Evolutionary conservation across 352 stramenopile genomes (phyloP).

Genomic region (Blastocystis sp.): DNA sequence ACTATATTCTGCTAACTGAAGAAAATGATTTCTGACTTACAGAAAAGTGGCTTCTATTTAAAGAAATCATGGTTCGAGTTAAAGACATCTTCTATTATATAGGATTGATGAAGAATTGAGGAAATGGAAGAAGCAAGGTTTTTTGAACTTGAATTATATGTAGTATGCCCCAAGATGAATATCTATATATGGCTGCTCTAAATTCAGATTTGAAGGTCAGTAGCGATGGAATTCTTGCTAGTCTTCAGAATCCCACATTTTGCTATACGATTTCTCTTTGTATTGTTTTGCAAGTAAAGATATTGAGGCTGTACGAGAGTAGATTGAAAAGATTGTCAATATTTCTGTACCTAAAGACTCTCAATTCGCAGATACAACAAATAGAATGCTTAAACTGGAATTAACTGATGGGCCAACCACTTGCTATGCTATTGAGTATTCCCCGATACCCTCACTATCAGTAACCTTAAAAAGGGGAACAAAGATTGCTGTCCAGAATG

Average conservation of each 20-base stretch:
- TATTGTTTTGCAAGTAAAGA: constrained; percentile 4
- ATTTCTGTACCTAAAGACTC: constrained; percentile 25
- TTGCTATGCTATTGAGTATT: constrained; percentile 49
- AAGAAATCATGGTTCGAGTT: background rate
- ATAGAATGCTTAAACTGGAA: constrained; percentile 38
- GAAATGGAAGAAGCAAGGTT: background rate
- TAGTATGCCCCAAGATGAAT: background rate
- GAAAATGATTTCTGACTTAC: background rate
- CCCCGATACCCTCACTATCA: background rate
- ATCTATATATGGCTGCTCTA: background rate
- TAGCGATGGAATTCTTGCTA: background rate
- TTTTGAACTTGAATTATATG: background rate
- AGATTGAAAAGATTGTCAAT: constrained; percentile 3
- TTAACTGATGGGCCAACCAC: constrained; percentile 5
- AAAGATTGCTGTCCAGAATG: constrained; percentile 13
- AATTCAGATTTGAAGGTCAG: background rate
- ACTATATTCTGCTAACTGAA: background rate
- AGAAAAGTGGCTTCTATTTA: background rate
- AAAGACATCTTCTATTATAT: background rate
- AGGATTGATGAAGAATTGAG: background rate
- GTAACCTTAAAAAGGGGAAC: background rate
- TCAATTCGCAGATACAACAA: constrained; percentile 23
- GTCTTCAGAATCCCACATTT: background rate
- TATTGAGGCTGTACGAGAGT: background rate
- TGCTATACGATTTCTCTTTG: background rate